phyloP scores from a whole-genome alignment of 169 alveolate species.

The Babesia bovis region DNA sequence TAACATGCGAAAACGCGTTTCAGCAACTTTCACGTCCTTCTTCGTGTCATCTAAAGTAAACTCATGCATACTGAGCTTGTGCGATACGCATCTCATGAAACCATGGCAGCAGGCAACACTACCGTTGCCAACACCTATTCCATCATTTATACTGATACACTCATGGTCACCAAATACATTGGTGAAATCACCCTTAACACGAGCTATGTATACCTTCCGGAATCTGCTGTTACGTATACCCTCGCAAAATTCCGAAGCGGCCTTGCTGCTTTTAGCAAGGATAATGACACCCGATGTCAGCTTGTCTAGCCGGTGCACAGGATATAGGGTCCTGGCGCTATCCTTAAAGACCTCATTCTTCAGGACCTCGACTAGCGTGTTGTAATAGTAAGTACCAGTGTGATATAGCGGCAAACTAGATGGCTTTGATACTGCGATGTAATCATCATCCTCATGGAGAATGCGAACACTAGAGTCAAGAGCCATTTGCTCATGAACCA shows the following conservation, averaged over 20 bases:
- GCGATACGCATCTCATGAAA: conserved; percentile 39
- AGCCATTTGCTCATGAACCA: conserved; percentile 73
- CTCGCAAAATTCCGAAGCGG: conserved; percentile 67
- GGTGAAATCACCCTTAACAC: conserved; percentile 77
- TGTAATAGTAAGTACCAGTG: conserved; percentile 75
- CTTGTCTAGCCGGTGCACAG: conserved; percentile 77
- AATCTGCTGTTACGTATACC: conserved; percentile 56
- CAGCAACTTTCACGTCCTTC: conserved; percentile 57
- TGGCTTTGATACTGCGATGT: conserved; percentile 72
- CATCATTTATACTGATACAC: conserved; percentile 9
- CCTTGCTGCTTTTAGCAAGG: conserved; percentile 68
- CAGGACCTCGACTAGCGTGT: conserved; percentile 68
- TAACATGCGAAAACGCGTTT: conserved; percentile 71
- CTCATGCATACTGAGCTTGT: conserved; percentile 40
- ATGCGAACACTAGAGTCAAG: conserved; percentile 53
- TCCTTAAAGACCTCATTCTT: conserved; percentile 40
- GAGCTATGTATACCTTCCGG: conserved; percentile 69
- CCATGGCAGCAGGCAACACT: conserved; percentile 39
- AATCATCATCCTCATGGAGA: conserved; percentile 68
- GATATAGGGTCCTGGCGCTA: conserved; percentile 18
- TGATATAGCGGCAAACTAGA: conserved; percentile 76
- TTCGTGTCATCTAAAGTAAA: conserved; percentile 15
- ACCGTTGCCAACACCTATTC: background rate
- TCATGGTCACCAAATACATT: conserved; percentile 18
- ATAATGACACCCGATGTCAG: conserved; percentile 76